Evolutionary conservation across 106 monocot genomes (phyloP).

Genomic region (Acanthochlamys bracteata): DNA sequence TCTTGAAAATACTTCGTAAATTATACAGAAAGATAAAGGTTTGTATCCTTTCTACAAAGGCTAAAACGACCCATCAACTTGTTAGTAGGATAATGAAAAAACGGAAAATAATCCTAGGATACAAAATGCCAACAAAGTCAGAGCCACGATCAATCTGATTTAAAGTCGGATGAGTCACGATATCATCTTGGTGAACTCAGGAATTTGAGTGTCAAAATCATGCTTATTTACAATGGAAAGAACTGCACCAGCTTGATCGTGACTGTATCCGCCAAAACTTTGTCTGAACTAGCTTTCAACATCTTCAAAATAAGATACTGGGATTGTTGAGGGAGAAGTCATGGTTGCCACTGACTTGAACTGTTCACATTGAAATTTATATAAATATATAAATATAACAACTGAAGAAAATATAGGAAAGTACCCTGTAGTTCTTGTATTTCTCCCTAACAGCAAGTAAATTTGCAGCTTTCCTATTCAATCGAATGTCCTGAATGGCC

Average conservation of each 20-base stretch:
- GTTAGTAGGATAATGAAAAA: no score
- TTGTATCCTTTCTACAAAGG: no score
- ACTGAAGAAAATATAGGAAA: no score
- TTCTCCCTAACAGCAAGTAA: slow-evolving; percentile 50
- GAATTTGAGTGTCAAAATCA: no score
- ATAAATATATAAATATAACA: neutral
- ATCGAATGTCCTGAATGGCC: slow-evolving; percentile 48
- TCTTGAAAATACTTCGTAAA: no score
- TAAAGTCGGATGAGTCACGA: neutral
- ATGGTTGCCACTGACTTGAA: slow-evolving; percentile 37
- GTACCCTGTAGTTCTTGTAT: slow-evolving; percentile 51
- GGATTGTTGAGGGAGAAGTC: slow-evolving; percentile 21
- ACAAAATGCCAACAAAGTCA: no score
- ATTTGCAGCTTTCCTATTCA: slow-evolving; percentile 23
- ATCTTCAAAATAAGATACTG: slow-evolving; percentile 18
- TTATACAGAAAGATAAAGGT: no score
- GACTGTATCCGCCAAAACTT: neutral
- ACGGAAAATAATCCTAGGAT: no score
- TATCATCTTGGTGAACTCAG: neutral
- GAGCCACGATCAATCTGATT: no score
- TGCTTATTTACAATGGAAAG: no score
- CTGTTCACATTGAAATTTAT: slow-evolving; percentile 14
- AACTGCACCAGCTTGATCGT: neutral
- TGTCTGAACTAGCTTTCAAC: neutral
- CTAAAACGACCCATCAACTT: no score